phyloP scores from a whole-genome alignment of 2,329 filamentous ascomycete genomes.

The Aspergillus sp. region DNA sequence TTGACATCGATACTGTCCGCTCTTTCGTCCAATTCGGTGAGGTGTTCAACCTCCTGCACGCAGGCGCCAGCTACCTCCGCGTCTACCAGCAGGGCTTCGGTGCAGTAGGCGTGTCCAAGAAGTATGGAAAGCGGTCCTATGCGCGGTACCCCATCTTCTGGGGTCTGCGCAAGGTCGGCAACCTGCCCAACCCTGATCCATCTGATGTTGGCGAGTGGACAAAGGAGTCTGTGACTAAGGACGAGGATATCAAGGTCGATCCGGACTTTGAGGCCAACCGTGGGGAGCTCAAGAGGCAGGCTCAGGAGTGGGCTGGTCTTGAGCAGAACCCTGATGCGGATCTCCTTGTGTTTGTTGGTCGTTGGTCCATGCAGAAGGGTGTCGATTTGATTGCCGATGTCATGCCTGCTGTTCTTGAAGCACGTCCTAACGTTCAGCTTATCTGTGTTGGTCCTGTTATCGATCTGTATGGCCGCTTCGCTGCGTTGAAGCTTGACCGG shows the following conservation, averaged over 20 bases:
- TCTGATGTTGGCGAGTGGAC: constrained; percentile 44
- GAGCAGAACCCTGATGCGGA: constrained; percentile 62
- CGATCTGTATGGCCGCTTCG: constrained; percentile 67
- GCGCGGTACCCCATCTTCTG: constrained; percentile 70
- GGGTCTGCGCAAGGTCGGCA: constrained; percentile 64
- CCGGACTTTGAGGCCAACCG: too few relatives aligned
- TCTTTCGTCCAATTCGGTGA: constrained; percentile 68
- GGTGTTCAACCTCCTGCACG: constrained; percentile 68
- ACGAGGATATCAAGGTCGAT: too few relatives aligned
- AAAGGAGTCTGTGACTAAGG: constrained; percentile 40
- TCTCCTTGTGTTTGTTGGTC: constrained; percentile 67
- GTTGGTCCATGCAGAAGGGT: constrained; percentile 70
- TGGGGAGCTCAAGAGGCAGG: constrained; percentile 40
- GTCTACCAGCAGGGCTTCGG: constrained; percentile 68
- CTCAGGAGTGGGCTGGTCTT: constrained; percentile 67
- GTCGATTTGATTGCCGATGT: constrained; percentile 69
- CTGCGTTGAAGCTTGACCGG: constrained; percentile 62
- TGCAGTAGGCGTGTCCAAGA: constrained; percentile 66
- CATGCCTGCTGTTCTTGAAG: constrained; percentile 57
- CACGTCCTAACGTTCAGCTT: constrained; percentile 60
- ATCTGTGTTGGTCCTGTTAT: constrained; percentile 66
- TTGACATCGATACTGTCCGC: constrained; percentile 56
- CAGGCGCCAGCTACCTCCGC: constrained; percentile 64
- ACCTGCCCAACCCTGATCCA: constrained; percentile 65
- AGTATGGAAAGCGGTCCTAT: constrained; percentile 69